Conservation (phyloP, 208 protist genomes). For the Vickermania spadyakhi region DNA sequence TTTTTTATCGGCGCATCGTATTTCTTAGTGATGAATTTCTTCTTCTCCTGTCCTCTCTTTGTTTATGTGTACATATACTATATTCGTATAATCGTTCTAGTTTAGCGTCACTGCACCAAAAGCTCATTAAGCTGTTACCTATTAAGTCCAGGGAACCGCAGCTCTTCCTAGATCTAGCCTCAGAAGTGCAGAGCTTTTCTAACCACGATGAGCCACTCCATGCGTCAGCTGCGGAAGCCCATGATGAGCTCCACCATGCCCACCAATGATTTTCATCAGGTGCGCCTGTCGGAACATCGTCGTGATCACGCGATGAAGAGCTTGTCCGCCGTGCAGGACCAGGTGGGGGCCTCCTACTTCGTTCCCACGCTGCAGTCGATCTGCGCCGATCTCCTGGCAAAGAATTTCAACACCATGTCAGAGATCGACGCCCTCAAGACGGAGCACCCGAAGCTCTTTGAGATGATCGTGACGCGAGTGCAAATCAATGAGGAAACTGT, state of each 20-base stretch:
- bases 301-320: constrained; percentile 11
- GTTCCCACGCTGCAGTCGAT: constrained; percentile 63
- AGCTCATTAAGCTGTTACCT: too few relatives aligned
- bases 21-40: too few relatives aligned
- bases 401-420: constrained; percentile 39
- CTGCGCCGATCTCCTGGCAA: constrained; percentile 56
- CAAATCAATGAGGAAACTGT: constrained; percentile 26
- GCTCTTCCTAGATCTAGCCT: too few relatives aligned
- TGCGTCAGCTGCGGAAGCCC: not conserved
- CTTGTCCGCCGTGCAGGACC: constrained; percentile 12
- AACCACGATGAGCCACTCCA: too few relatives aligned
- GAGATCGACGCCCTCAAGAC: constrained; percentile 54
- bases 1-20: too few relatives aligned
- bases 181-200: too few relatives aligned
- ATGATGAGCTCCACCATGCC: not conserved
- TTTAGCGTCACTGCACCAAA: too few relatives aligned
- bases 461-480: constrained; percentile 53
- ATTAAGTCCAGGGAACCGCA: too few relatives aligned
- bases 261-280: constrained; percentile 58
- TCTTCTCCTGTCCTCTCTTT: too few relatives aligned
- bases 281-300: constrained; percentile 41
- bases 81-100: too few relatives aligned
- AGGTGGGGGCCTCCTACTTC: constrained; percentile 53
- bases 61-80: too few relatives aligned
- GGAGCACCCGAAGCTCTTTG: constrained; percentile 38